Evolutionary conservation across 208 protist genomes (phyloP), one percentile per base, ranked within the genome.

Genomic region (Acanthamoeba sp.): DNA sequence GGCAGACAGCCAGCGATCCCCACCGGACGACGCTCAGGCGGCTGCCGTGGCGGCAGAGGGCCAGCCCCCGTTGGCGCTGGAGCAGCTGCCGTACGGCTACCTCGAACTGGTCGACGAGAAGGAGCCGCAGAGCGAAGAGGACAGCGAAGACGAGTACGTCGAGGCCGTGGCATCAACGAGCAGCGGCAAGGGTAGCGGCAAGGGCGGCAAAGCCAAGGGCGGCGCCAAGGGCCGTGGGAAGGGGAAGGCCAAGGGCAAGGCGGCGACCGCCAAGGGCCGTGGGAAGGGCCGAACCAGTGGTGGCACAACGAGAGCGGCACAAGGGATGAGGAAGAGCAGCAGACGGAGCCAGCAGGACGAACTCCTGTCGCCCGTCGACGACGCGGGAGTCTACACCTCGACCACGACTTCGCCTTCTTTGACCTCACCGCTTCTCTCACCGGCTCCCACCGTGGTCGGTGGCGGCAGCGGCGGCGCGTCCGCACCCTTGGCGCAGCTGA

Each of bases 91-190:
- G 7, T 78, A 78, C 20, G 34, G 20, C 69, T 78, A 78, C 69
- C 69, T 78, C 20, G 76, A 69, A 20, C 34, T 45, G 16, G 71
- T 3, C 32, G 76, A 85, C n/a, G 76, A 85, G 4, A 85, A 85
- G 45, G 76, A 32, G 22, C 38, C 10, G 38, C 12, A 50, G 4
- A 45, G 34, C 10, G 45, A 50, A 7, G 76, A 85, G 38, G 76
- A 57, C 45, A 85, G 76, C 45, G 76, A 85, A 38, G 76, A 85
- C 45, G 76, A 85, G 29, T 85, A 85, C 22, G 76, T 85, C 10
- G 76, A 85, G 24, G 76, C 12, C 12, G 38, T 18, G 3, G 59
- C 59, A 32, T 0, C n/a, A 14, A 9, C 52, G 22, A 27, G 4
- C 59, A 66, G 24, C 27, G 2, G 59, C n/a, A 3, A 69, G 16